Percentiles rank a stretch among this genome's conserved stretches.
Conservation (phyloP, 2,329 filamentous ascomycete genomes). For the Trichophyton equinum region DNA sequence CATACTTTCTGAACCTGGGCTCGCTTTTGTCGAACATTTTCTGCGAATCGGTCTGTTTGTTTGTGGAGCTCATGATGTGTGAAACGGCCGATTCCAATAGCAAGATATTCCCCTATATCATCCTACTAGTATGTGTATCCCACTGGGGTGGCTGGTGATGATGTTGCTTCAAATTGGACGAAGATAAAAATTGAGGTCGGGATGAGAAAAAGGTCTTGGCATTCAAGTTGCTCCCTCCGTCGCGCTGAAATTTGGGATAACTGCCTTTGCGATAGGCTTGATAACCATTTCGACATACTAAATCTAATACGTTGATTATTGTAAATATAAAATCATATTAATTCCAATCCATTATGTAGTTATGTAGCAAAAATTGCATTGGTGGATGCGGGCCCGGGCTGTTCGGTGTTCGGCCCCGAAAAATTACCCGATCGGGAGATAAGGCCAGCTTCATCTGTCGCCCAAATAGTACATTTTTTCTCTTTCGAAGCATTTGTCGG, state of each 20-base stretch:
- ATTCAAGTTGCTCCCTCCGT: not conserved
- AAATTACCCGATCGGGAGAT: not conserved
- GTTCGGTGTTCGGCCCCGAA: not conserved
- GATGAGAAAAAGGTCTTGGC: not conserved
- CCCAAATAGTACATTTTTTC: not conserved
- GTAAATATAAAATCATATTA: not conserved
- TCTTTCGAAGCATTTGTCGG: not conserved
- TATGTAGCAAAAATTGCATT: not conserved
- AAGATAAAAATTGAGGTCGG: not conserved
- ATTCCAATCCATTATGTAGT: not conserved
- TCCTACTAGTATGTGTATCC: not conserved
- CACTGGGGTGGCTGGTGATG: not conserved
- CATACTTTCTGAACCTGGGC: slow-evolving; percentile 52
- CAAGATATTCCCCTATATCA: not conserved
- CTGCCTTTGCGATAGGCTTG: too few species aligned
- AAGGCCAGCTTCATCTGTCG: not conserved
- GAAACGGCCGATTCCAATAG: not conserved
- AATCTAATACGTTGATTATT: too few species aligned
- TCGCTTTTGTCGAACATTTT: slow-evolving; percentile 42
- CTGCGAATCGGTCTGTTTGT: slow-evolving; percentile 36
- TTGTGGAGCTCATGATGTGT: not conserved
- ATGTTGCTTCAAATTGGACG: not conserved
- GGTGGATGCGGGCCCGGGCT: not conserved
- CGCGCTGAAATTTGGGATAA: too few species aligned
- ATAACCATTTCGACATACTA: too few species aligned